Evolutionary conservation across 129 eudicot genomes (phyloP), one percentile per base, ranked within the genome.

Genomic region (carrot (Daucus carota)): DNA sequence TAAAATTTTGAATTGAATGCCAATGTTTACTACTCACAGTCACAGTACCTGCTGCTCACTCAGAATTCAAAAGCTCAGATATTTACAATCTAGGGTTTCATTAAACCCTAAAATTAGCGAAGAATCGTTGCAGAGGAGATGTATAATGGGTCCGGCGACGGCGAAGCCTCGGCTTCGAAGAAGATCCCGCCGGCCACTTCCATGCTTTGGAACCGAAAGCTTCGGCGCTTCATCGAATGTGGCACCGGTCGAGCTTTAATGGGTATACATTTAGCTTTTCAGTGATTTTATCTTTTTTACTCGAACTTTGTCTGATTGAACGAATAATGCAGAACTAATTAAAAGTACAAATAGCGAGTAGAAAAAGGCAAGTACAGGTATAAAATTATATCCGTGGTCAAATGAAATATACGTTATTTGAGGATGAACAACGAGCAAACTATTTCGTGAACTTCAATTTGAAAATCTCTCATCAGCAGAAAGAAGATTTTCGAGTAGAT

Each of bases 191-290:
- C 96, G 65, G 85, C 97, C 12, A 91, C 98, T 10, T 90, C 97
- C 24, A 93, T 93, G 98, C 76, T 89, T 18, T 93, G 98, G 98
- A 97, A 90, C 76, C 89, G 98, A 18, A 93, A 93, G 78, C 98
- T 93, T 26, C 97, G 98, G 69, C 91, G 96, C 24, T 91, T 33
- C 87, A 94, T 93, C 85, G 98, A 96, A 87, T 89, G 97, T 71
- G 98, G 97, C 70, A 88, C 98, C 20, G 98, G 98, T 10, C 96
- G 91, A 85, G 96, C 98, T 24, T 78, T 94, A 6, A 94, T 94
- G 98, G 98, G 97, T 93, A 40, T 9, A 40, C 5, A 36, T 36
- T 36, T 2, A 36, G 3, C 40, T 36, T 36, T 5, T 36, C 40
- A n/a, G n/a, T n/a, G n/a, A n/a, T 36, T 36, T 36, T 5, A 36